Base-by-base conservation (phyloP, 768 basidiomycete species). In the Boletus sp. region DNA sequence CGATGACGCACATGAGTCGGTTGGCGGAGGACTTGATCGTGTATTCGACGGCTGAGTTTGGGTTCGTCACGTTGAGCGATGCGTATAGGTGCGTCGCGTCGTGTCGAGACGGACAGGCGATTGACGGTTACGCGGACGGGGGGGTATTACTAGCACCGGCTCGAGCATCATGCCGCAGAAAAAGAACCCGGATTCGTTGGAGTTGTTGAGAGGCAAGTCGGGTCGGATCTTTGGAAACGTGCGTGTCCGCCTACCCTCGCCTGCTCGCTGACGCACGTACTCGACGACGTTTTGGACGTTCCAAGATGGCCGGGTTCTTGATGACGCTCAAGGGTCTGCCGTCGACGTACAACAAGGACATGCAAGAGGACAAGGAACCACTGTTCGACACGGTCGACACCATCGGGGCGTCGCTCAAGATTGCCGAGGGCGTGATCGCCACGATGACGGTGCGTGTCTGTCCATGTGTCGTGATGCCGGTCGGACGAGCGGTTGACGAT, bases 131-230 rank as follows among this genome's bases (percentile, higher is more conserved):
- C 24, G 24, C 24, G 24, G 24, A 24, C 24, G 36, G 48, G 42
- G 30, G 8, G 18, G 9, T n/a, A 7, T 2, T 28, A 40, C 9
- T 62, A 98, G 94, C 70, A 99, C 97, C 44, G 97, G 97, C 7
- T 98, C 95, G 40, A 98, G 95, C 63, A 98, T 99, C 70, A 99
- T 99, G 97, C 97, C 97, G 6, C 97, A 98, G 71, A 98, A 99
- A 78, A 99, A 98, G 77, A 98, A 98, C 68, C 92, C 95, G 0
- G 97, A 98, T 71, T 98, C 96, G 10, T 77, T 97, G 53, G 97
- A 99, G 73, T 80, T 99, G 20, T 78, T 99, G 56, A 86, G 97
- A 55, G 97, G 97, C 64, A 99, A 99, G 74, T 83, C 90, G 33
- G 97, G 97, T 5, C 87, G 97, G 29, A 81, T 96, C 20, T 96